phyloP scores from a whole-genome alignment of 2,329 filamentous ascomycete genomes.

The Alternaria novae-zelandiae region DNA sequence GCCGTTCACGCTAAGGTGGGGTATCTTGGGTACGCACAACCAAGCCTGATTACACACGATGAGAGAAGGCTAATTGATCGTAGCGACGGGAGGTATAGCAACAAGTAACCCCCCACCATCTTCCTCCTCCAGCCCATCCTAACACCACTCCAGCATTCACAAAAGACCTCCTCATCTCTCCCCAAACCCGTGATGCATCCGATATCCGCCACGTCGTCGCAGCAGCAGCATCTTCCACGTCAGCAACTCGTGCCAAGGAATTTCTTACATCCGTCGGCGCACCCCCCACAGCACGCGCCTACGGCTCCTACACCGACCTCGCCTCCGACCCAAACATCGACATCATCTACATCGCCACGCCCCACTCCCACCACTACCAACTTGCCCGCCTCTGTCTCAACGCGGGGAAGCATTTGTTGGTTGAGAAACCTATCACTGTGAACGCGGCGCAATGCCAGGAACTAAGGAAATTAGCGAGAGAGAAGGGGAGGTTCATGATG shows the following conservation, averaged over 20 bases:
- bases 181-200: slow-evolving; percentile 69
- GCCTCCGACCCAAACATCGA: slow-evolving; percentile 80
- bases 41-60: neutral
- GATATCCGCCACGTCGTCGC: slow-evolving; percentile 79
- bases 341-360: slow-evolving; percentile 87
- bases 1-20: slow-evolving; percentile 32
- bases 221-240: slow-evolving; percentile 82
- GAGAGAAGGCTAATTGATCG: slow-evolving; percentile 48
- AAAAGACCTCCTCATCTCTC: slow-evolving; percentile 78
- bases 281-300: slow-evolving; percentile 70
- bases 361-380: slow-evolving; percentile 92
- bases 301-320: slow-evolving; percentile 82
- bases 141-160: slow-evolving; percentile 67
- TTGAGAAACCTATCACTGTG: slow-evolving; percentile 89
- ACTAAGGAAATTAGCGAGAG: slow-evolving; percentile 72
- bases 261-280: slow-evolving; percentile 76
- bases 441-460: slow-evolving; percentile 77
- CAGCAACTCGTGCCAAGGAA: slow-evolving; percentile 65
- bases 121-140: neutral
- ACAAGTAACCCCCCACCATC: slow-evolving; percentile 20
- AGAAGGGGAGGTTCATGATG: slow-evolving; percentile 64
- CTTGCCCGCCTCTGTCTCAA: slow-evolving; percentile 84
- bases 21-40: slow-evolving; percentile 27
- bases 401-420: slow-evolving; percentile 85
- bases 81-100: slow-evolving; percentile 57